Conservation (phyloP, 306 rosid genomes). For the Pyrus communis region DNA sequence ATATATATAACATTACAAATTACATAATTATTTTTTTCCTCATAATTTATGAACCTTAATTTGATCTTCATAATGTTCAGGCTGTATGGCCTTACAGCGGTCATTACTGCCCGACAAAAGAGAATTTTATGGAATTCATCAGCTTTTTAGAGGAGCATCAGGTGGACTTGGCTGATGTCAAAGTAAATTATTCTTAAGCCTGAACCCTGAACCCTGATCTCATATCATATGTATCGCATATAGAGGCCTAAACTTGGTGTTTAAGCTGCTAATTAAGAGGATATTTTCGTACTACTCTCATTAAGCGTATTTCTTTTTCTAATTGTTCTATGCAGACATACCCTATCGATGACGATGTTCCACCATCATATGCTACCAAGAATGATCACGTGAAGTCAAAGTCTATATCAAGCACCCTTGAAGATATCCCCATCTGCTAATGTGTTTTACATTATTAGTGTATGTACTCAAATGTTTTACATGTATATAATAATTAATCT, state of each 20-base stretch:
- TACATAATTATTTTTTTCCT: not conserved
- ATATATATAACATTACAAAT: too few species aligned
- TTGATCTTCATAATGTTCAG: slow-evolving; percentile 26
- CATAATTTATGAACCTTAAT: not conserved
- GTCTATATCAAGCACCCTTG: not conserved
- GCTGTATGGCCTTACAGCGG: slow-evolving; percentile 93
- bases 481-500: not conserved
- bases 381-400: slow-evolving; percentile 6
- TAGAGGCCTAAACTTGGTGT: too few species aligned
- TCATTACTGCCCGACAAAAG: slow-evolving; percentile 64
- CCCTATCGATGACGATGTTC: slow-evolving; percentile 62
- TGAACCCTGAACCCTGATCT: not conserved
- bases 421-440: not conserved
- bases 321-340: slow-evolving; percentile 31
- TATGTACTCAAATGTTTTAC: not conserved
- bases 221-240: too few species aligned
- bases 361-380: slow-evolving; percentile 13
- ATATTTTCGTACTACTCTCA: not conserved
- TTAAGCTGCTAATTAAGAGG: not conserved
- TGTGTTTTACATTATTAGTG: not conserved
- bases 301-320: not conserved
- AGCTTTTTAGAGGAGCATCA: slow-evolving; percentile 48
- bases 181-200: slow-evolving; percentile 30
- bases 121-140: slow-evolving; percentile 57
- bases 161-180: slow-evolving; percentile 59